Evolutionary conservation across 2,329 filamentous ascomycete genomes (phyloP).

Genomic region (Arthroderma sp.): DNA sequence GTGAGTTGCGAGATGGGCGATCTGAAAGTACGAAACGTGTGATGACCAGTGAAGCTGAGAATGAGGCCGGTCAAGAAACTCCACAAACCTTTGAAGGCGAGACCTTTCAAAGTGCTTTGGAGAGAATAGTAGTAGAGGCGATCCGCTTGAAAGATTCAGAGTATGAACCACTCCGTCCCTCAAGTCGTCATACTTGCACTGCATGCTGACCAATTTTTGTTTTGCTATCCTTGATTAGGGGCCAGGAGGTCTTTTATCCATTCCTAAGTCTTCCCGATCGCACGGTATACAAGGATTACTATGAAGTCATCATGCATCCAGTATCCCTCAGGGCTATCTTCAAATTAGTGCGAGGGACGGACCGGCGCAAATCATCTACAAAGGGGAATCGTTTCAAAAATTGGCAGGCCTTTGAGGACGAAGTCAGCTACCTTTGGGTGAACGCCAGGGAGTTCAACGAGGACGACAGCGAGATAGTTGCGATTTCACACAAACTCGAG

Average conservation of each 20-base stretch:
- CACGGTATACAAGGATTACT: conserved; percentile 64
- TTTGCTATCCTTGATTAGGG: conserved; percentile 24
- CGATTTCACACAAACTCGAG: conserved; percentile 65
- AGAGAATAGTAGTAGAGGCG: conserved; percentile 67
- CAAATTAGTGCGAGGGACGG: conserved; percentile 61
- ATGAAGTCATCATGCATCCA: conserved; percentile 67
- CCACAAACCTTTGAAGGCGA: conserved; percentile 50
- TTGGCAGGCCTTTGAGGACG: conserved; percentile 71
- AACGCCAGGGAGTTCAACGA: conserved; percentile 88
- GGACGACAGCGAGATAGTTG: conserved; percentile 73
- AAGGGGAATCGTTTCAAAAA: conserved; percentile 52
- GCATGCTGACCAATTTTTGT: conserved; percentile 8
- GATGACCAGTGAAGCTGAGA: no score
- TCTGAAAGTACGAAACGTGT: background rate
- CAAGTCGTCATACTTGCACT: conserved; percentile 8
- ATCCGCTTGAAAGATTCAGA: conserved; percentile 53
- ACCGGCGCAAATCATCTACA: conserved; percentile 51
- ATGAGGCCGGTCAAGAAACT: no score
- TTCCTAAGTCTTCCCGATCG: conserved; percentile 69
- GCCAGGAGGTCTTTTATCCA: conserved; percentile 56
- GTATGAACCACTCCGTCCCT: conserved; percentile 30
- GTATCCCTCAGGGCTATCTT: conserved; percentile 65
- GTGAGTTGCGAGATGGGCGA: background rate
- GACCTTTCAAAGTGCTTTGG: conserved; percentile 71
- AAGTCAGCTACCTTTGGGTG: conserved; percentile 67